Evolutionary conservation across 805 yeast genomes (phyloP), one percentile per base, ranked within the genome.

Genomic region (Scheffersomyces coipomensis): DNA sequence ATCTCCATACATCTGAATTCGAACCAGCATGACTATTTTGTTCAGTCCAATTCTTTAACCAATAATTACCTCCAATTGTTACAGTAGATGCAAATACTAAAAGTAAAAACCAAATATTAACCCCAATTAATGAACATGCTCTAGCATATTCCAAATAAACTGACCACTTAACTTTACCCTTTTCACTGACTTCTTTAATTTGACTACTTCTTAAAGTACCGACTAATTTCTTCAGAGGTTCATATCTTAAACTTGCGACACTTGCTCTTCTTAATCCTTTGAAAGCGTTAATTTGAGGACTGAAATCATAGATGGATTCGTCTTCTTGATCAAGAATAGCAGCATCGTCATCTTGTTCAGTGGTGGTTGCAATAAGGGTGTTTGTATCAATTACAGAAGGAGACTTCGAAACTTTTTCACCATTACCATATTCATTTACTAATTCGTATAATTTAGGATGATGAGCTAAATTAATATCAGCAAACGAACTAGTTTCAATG

Each of bases 11-110:
- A 33, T 73, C 48, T 4, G 55, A 52, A 45, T 79, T 81, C 1
- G 53, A 25, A 1, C 66, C 68, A 24, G 64, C 63, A 29, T 66
- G 62, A 9, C 64, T 56, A 47, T 76, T 76, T 24, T 54, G 46
- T 48, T 82, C 87, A 1, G 88, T 76, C 90, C 90, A 83, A 43
- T 72, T 65, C 46, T 82, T 83, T 48, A 83, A 66, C 83, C 87
- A 81, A 54, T 78, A 78, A 53, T 76, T 80, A 33, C 78, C 77
- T 6, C 65, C 60, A 11, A 75, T 57, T 15, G 71, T 66, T 35
- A 42, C 57, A 23, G 34, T 56, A 40, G 48, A 58, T 47, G 47
- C 65, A 40, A 22, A 44, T 3, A 23, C 61, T 21, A 45, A 38
- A 10, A 40, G 29, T 5, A 49, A 59, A 45, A 33, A 59, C 49